A percentile compares a stretch with the other conserved stretches of the same genome.
Evolutionary conservation across 2,329 filamentous ascomycete species (phyloP).

Genomic region (Trichoderma lentiforme): DNA sequence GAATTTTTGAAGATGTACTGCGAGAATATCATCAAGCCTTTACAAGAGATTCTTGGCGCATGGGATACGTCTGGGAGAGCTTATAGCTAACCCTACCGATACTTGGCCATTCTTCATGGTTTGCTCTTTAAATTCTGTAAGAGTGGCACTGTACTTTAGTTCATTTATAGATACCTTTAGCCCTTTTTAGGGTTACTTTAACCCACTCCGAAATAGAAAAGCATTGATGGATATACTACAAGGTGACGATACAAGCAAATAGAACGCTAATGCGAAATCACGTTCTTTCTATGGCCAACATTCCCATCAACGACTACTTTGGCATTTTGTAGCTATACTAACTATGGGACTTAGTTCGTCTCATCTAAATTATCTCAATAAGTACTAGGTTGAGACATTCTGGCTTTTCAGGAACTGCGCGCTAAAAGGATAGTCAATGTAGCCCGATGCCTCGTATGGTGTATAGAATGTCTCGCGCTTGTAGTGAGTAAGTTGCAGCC

Average conservation of each 20-base stretch:
- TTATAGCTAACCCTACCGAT: neutral
- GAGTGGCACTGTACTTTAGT: neutral
- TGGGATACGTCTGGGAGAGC: neutral
- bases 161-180: neutral
- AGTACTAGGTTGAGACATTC: neutral
- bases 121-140: neutral
- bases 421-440: slow-evolving; percentile 20
- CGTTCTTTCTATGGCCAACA: neutral
- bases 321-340: neutral
- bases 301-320: neutral
- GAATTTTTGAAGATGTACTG: neutral
- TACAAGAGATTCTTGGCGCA: neutral
- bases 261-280: neutral
- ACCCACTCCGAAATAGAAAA: neutral
- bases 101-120: neutral
- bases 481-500: slow-evolving; percentile 26
- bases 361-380: neutral
- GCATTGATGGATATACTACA: neutral
- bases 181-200: neutral
- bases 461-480: slow-evolving; percentile 29
- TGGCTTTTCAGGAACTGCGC: neutral
- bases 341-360: neutral
- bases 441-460: slow-evolving; percentile 16
- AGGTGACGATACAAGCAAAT: neutral
- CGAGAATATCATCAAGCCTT: slow-evolving; percentile 5